Percentiles rank a stretch among this genome's conserved stretches.
phyloP scores from a whole-genome alignment of 805 yeast genomes.

The Candida maesae region DNA sequence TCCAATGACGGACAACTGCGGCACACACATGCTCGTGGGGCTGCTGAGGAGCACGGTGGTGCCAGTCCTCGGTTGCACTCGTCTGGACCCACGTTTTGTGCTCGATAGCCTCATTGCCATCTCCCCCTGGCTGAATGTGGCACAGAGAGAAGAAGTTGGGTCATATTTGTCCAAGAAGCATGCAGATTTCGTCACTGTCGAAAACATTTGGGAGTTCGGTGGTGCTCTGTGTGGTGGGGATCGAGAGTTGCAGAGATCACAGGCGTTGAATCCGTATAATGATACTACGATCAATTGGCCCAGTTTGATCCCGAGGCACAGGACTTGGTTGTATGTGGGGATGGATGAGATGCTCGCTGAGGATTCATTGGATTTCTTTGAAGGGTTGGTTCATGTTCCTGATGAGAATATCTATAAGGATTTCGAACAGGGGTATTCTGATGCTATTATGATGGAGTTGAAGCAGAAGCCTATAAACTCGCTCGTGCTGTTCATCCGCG shows the following conservation, averaged over 20 bases:
- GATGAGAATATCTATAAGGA: background rate
- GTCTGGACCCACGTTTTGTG: background rate
- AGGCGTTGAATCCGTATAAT: background rate
- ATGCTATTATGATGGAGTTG: conserved; percentile 1
- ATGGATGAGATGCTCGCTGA: background rate
- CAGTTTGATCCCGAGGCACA: background rate
- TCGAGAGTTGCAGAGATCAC: background rate
- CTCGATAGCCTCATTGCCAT: background rate
- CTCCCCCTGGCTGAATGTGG: conserved; percentile 3
- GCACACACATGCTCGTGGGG: conserved; percentile 2
- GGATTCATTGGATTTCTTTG: conserved; percentile 1
- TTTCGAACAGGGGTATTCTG: background rate
- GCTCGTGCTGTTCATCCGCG: background rate
- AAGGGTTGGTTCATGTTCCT: background rate
- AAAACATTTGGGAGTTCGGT: background rate
- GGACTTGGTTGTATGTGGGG: conserved; percentile 4
- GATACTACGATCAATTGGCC: conserved; percentile 1
- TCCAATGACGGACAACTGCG: conserved; percentile 3
- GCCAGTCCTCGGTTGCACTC: conserved; percentile 1
- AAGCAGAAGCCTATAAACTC: background rate
- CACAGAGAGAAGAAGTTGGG: conserved; percentile 2
- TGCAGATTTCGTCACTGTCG: background rate
- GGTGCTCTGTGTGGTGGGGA: background rate
- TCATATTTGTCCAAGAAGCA: conserved; percentile 1
- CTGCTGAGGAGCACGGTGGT: conserved; percentile 1